Conservation (phyloP, 139 green algal genomes). For the Chlorella sp. region DNA sequence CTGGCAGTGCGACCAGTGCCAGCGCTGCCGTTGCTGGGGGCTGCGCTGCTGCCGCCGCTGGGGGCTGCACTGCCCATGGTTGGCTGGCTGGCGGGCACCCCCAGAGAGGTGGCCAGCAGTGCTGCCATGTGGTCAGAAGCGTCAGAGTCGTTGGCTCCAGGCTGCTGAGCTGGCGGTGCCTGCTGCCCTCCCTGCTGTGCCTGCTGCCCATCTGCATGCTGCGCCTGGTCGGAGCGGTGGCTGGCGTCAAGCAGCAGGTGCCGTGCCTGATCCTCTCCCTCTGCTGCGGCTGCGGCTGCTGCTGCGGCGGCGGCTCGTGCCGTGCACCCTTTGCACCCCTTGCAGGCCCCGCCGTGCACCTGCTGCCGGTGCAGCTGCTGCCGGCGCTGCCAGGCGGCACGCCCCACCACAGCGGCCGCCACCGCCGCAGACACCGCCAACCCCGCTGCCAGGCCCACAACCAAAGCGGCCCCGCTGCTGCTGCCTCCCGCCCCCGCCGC, state of each 20-base stretch:
- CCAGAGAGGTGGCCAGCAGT: background rate
- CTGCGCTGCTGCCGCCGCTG: background rate
- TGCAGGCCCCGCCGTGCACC: background rate
- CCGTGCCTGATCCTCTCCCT: background rate
- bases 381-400: background rate
- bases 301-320: background rate
- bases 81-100: background rate
- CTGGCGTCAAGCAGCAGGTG: background rate
- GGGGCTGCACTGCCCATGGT: background rate
- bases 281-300: background rate
- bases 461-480: background rate
- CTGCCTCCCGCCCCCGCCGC: background rate
- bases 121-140: background rate
- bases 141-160: background rate
- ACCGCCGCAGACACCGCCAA: background rate
- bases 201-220: background rate
- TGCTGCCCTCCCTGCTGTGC: background rate
- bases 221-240: background rate
- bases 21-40: background rate
- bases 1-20: too few species aligned
- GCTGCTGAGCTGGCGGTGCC: background rate
- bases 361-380: background rate
- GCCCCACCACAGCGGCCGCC: background rate
- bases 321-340: background rate
- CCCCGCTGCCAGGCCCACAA: background rate